These are phyloP conservation scores for Mycena sp. DNA, from an alignment of 1,284 basidiomycete species.

Conservation along the genomic window DNA sequence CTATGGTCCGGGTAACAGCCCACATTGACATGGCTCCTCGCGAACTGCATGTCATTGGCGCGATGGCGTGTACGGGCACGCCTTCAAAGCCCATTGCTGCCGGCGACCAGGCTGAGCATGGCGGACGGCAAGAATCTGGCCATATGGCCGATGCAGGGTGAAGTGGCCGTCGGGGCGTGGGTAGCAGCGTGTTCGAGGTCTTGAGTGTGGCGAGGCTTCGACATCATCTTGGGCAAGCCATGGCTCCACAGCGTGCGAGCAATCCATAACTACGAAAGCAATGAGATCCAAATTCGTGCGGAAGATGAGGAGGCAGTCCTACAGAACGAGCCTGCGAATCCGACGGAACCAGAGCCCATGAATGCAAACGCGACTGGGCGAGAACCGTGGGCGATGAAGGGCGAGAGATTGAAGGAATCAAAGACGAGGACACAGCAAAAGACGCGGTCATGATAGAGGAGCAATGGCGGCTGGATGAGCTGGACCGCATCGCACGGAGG, in stretches of 20 bases:
- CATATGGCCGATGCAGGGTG: too few species aligned
- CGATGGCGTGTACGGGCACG: too few species aligned
- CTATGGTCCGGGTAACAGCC: too few species aligned
- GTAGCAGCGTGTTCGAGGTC: conserved; percentile 1
- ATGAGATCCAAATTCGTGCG: neutral
- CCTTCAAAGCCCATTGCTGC: too few species aligned
- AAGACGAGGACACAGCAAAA: neutral
- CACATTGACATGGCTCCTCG: too few species aligned
- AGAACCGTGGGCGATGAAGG: too few species aligned
- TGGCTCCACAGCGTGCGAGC: conserved; percentile 3
- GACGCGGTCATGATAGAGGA: neutral
- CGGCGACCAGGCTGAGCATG: too few species aligned
- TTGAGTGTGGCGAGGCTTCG: neutral
- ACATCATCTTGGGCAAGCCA: too few species aligned
- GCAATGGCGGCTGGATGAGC: neutral
- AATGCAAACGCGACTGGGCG: too few species aligned
- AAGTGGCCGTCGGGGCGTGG: neutral
- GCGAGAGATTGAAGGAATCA: neutral
- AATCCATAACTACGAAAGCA: conserved; percentile 1
- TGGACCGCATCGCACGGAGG: neutral
- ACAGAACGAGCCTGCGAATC: neutral
- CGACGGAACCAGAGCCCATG: too few species aligned
- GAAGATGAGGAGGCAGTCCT: neutral
- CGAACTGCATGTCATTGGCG: too few species aligned
- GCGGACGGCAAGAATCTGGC: too few species aligned